Base-by-base conservation (phyloP, 2,329 filamentous ascomycete species). In the Coniochaeta hoffmannii region DNA sequence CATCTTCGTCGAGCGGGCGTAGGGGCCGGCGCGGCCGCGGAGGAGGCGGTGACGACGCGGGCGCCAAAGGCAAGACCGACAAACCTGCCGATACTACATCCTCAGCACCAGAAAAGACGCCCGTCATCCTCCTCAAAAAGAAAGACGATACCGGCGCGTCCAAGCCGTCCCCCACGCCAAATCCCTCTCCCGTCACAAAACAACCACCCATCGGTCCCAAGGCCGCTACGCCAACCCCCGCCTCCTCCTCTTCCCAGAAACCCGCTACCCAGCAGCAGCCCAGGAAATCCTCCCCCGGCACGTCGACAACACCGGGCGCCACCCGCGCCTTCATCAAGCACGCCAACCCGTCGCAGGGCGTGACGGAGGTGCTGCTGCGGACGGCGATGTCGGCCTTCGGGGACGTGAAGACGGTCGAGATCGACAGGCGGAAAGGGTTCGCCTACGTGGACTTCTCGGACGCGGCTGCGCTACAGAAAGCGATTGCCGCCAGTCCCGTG, bases 391-490 rank as follows among this genome's bases (percentile, higher is more conserved):
- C 85, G 46, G 71, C 74, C 0, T 96, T 90, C 63, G 93, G 93
- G 1, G 70, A 81, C 1, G 82, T 97, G 49, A 82, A 82, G 0
- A 87, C 84, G 61, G 89, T 96, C 17, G 93, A 97, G 64, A 93
- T 97, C 54, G 93, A 97, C 68, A 92, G 91, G 69, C 88, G 92
- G 65, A 97, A 97, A 69, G 91, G 91, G 0, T 96, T 96, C 64
- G 93, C 91, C 2, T 96, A 97, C 67, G 87, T 96, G 36, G 89
- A 96, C 60, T 97, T 97, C 72, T 80, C 82, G 10, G 85, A 90
- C 22, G 79, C 86, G 1, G 83, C 86, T 9, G 79, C 81, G 10
- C 76, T 97, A 26, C 82, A 82, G 63, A 90, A 89, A 65, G 93
- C 93, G 5, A 85, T 96, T 65, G 80, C 84, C 15, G 89, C 88